Evolutionary conservation across 768 basidiomycete genomes (phyloP), one percentile per base, ranked within the genome.

Genomic region (Leccinellum luteum): DNA sequence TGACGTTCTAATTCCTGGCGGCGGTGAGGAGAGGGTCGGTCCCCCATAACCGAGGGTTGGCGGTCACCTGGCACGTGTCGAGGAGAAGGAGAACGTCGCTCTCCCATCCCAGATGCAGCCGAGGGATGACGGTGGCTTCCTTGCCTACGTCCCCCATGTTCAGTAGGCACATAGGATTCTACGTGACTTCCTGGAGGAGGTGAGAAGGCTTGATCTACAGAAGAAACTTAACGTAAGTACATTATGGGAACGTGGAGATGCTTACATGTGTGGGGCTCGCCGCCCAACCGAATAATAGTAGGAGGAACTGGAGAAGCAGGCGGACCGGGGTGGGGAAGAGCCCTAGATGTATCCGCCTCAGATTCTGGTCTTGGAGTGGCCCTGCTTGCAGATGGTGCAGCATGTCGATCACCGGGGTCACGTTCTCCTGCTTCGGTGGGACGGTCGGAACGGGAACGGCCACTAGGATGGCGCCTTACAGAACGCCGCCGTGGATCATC

Each of bases 281-380:
- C 59, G 15, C 64, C 70, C 34, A 72, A 35, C 54, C 69, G 67
- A 21, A 72, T 73, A 27, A 72, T 65, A 9, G 71, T 72, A 21
- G 71, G 71, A 12, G 61, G 64, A 9, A 48, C 41, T 15, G 69
- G 70, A 23, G 71, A 70, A 28, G 48, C 53, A 32, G 61, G 56
- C 6, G 61, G 60, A 7, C 19, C n/a, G 34, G 31, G 49, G 17
- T 51, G 56, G 8, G 60, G 51, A 48, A 14, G 44, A 28, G 50
- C 23, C 17, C 34, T 30, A 47, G 30, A 30, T 9, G 30, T 30
- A 30, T 30, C 25, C 3, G 25, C 21, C 13, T 62, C 64, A 30
- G 53, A 51, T 47, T 54, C 60, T 31, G 60, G 60, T 35, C 57
- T 55, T 28, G 49, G 59, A 15, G 30, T 15, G 5, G 60, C 23